Conservation (phyloP, 148 eudicot genomes). For the Fagopyrum homotropicum region DNA sequence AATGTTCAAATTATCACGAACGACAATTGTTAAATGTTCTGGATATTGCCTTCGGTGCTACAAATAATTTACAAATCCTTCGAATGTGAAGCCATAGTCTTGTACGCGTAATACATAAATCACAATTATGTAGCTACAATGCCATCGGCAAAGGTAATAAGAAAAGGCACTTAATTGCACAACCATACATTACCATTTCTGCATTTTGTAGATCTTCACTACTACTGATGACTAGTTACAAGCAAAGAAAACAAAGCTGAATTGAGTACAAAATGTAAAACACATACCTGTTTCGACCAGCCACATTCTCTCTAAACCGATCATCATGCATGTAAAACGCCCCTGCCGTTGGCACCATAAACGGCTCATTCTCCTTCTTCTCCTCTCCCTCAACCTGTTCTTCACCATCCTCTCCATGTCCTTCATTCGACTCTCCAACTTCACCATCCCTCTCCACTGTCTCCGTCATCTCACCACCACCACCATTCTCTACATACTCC, state of each 20-base stretch:
- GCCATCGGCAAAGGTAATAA: background rate
- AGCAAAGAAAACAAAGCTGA: background rate
- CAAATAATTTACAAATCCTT: background rate
- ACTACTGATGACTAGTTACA: background rate
- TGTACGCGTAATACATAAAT: too few relatives aligned
- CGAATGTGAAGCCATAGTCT: background rate
- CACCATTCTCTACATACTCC: slow-evolving; percentile 25
- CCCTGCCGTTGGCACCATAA: slow-evolving; percentile 85
- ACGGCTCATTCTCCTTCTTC: slow-evolving; percentile 86
- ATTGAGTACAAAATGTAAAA: background rate
- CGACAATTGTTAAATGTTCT: background rate
- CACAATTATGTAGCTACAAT: too few relatives aligned
- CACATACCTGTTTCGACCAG: slow-evolving; percentile 67
- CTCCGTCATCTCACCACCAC: slow-evolving; percentile 16
- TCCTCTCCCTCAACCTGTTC: slow-evolving; percentile 28
- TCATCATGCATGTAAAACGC: slow-evolving; percentile 99
- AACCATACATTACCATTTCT: background rate
- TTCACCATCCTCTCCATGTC: slow-evolving; percentile 6
- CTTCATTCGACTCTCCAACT: slow-evolving; percentile 16
- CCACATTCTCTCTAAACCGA: slow-evolving; percentile 61
- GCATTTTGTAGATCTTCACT: background rate
- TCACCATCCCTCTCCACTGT: slow-evolving; percentile 17
- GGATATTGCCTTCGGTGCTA: background rate
- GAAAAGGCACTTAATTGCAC: background rate
- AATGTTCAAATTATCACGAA: background rate